Conservation (phyloP, 305 asterid genomes). For the Fraxinus sp. region DNA sequence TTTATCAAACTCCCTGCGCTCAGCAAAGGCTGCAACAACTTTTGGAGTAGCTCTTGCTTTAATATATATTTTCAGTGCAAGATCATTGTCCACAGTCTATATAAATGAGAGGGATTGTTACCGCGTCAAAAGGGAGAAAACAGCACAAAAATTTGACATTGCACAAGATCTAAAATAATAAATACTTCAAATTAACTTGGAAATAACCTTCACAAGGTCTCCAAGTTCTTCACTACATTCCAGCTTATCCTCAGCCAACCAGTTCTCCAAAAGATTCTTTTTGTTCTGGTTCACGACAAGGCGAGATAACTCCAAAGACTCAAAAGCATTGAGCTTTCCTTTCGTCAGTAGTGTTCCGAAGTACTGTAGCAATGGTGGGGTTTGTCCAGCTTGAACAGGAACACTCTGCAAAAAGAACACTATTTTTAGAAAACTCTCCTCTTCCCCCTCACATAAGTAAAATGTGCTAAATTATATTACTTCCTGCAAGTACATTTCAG, state of each 20-base stretch:
- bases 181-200: conserved; percentile 11
- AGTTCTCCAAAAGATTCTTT: conserved; percentile 91
- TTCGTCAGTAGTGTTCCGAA: conserved; percentile 93
- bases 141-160: not conserved
- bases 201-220: conserved; percentile 91
- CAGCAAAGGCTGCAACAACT: conserved; percentile 99
- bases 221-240: conserved; percentile 99
- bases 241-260: conserved; percentile 98
- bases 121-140: conserved; percentile 17
- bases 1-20: conserved; percentile 96
- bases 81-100: conserved; percentile 98
- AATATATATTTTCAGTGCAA: conserved; percentile 90
- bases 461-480: conserved; percentile 20
- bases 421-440: not conserved
- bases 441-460: not conserved
- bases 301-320: conserved; percentile 95
- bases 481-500: not conserved
- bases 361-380: conserved; percentile 96
- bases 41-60: conserved; percentile 99
- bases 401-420: conserved; percentile 66
- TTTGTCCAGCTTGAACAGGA: conserved; percentile 99
- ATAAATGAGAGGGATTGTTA: conserved; percentile 14
- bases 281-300: conserved; percentile 98
- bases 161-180: conserved; percentile 7
- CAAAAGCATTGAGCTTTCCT: conserved; percentile 97